Evolutionary conservation across 2,329 filamentous ascomycete species (phyloP).

Genomic region (Cytospora leucostoma): DNA sequence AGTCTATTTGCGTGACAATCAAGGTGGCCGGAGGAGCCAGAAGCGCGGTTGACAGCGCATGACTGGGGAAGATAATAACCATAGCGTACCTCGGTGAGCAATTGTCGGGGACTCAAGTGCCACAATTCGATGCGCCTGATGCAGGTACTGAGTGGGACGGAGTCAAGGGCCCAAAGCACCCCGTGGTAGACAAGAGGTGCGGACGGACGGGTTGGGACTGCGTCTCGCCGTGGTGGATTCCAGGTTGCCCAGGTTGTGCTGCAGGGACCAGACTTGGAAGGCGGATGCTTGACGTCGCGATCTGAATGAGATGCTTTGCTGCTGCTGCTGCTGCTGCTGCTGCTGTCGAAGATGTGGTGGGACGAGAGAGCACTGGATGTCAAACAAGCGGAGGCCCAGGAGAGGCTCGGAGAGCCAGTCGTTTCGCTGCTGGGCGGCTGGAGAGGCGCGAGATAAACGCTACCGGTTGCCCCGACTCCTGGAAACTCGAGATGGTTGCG

Average conservation of each 20-base stretch:
- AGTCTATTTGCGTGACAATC: conserved; percentile 6
- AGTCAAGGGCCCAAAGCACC: conserved; percentile 16
- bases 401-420: conserved; percentile 20
- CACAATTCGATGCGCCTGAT: conserved; percentile 18
- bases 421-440: conserved; percentile 20
- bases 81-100: conserved; percentile 24
- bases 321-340: too few relatives aligned
- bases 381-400: conserved; percentile 20
- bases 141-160: conserved; percentile 22
- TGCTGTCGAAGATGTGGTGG: conserved; percentile 5
- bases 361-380: conserved; percentile 27
- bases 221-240: conserved; percentile 20
- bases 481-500: not conserved
- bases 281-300: conserved; percentile 21
- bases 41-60: conserved; percentile 21
- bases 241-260: not conserved
- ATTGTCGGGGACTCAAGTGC: conserved; percentile 11
- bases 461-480: conserved; percentile 10
- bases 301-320: conserved; percentile 13
- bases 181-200: conserved; percentile 17
- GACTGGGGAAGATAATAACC: not conserved
- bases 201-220: conserved; percentile 8
- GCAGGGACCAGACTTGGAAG: conserved; percentile 1
- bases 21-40: conserved; percentile 10
- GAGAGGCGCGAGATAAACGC: conserved; percentile 27